These are phyloP conservation scores for Beauveria caledonica DNA, from an alignment of 2,329 filamentous ascomycete species.

Conservation along the genomic window DNA sequence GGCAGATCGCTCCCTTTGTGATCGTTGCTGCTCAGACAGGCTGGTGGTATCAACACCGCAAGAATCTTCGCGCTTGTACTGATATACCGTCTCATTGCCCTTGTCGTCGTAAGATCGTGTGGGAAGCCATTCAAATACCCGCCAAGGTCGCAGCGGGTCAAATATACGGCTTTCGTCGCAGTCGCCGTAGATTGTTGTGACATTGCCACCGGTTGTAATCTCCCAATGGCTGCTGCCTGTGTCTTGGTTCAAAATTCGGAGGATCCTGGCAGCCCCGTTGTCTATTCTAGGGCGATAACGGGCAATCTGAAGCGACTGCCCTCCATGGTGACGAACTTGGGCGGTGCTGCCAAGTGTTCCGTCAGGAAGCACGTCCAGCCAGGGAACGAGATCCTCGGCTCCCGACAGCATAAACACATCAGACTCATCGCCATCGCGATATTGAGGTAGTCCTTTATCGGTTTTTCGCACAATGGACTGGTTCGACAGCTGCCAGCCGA, in stretches of 20 bases:
- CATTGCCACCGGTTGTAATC: not conserved
- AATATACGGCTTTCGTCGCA: constrained; percentile 9
- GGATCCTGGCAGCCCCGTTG: constrained; percentile 13
- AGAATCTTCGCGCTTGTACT: constrained; percentile 15
- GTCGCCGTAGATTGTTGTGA: constrained; percentile 14
- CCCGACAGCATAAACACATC: constrained; percentile 20
- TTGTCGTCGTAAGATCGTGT: constrained; percentile 15
- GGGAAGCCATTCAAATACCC: constrained; percentile 20
- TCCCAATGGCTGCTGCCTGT: constrained; percentile 16
- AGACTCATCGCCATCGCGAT: constrained; percentile 14
- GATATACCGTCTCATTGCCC: constrained; percentile 18
- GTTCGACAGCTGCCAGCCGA: constrained; percentile 21
- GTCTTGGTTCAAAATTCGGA: constrained; percentile 12
- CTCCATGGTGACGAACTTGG: not conserved
- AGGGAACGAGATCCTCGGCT: constrained; percentile 21
- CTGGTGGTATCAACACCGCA: constrained; percentile 7
- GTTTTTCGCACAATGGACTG: constrained; percentile 19
- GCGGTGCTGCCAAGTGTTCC: not conserved
- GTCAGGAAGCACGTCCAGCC: not conserved
- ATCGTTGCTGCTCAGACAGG: not conserved
- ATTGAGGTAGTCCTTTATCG: constrained; percentile 18
- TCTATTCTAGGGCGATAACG: constrained; percentile 17
- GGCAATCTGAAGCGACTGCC: constrained; percentile 6
- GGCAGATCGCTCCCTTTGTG: not conserved
- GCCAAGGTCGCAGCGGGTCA: constrained; percentile 3